Evolutionary conservation across 164 flowering plant species (phyloP), one percentile per base, ranked within the genome.

Genomic region (Sextonia rubra): DNA sequence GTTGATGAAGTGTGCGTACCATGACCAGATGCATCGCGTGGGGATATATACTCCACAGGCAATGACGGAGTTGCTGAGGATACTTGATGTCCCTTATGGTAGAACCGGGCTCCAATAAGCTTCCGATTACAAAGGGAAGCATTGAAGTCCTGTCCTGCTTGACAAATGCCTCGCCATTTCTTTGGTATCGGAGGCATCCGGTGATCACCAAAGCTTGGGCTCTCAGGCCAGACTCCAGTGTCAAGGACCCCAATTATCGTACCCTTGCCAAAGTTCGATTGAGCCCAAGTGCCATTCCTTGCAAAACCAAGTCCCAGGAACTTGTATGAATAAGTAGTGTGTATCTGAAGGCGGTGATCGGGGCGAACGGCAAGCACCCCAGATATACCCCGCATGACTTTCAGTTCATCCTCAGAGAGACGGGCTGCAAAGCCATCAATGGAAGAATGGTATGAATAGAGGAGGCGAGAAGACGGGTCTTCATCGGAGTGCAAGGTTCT

Each of bases 1-100:
- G 95, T 94, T 1, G 97, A 91, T 12, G 97, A 79, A 0, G 98
- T 94, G 81, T 94, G 98, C n/a, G 95, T 94, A 23, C 98, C 98
- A 66, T 94, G 98, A 1, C 97, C 97, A n/a, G 80, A 83, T 0
- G 92, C 82, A 71, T 94, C 98, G 12, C 97, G 83, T 0, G 97
- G 88, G 1, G 98, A 92, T 25, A 77, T 69, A 71, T 88, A 90
- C 68, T 94, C 97, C 24, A 29, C 65, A 3, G 76, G 71, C 12
- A 77, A 29, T 0, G 77, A 60, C 0, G 82, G 11, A 2, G 86
- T 9, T 6, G 29, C 22, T 5, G 85, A 71, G 61, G 91, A 85
- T 64, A 83, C 87, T 0, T 61, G 81, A 69, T 94, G 91, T 4
- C 95, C 97, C 64, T 82, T 85, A 18, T 76, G 76, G 71, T 91